Evolutionary conservation across 805 yeast genomes (phyloP).

Genomic region (Ogataea kodamae): DNA sequence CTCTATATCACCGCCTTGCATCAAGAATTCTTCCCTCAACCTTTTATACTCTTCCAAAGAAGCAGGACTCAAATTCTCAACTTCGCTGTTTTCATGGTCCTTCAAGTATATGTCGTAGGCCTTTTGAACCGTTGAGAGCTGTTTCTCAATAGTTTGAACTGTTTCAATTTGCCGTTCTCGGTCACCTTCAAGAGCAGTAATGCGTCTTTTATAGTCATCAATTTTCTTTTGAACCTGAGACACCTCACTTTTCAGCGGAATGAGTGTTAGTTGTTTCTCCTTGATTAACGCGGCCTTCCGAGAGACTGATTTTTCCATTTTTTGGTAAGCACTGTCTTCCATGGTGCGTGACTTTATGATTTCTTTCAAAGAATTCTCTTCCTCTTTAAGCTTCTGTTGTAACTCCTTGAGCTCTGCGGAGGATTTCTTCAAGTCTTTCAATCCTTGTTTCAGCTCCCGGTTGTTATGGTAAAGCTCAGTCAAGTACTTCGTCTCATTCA

Average conservation of each 20-base stretch:
- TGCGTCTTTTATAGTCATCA: conserved; percentile 42
- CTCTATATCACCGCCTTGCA: conserved; percentile 54
- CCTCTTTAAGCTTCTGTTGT: conserved; percentile 22
- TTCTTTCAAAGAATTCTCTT: conserved; percentile 28
- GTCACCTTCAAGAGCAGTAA: conserved; percentile 50
- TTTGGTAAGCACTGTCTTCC: conserved; percentile 40
- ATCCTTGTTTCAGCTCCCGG: conserved; percentile 35
- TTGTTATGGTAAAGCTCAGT: conserved; percentile 66
- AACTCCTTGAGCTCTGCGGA: conserved; percentile 26
- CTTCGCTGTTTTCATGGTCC: conserved; percentile 12
- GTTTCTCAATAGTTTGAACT: conserved; percentile 41
- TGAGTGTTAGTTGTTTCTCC: conserved; percentile 42
- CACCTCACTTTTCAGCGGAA: conserved; percentile 62
- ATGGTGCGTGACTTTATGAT: conserved; percentile 43
- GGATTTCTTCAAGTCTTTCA: conserved; percentile 11
- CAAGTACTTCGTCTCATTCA: conserved; percentile 49
- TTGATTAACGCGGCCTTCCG: conserved; percentile 42
- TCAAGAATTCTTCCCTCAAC: conserved; percentile 54
- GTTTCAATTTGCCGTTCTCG: conserved; percentile 45
- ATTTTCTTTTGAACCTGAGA: conserved; percentile 46
- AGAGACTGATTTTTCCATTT: conserved; percentile 37
- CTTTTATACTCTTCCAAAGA: conserved; percentile 55
- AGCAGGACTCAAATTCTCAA: conserved; percentile 39
- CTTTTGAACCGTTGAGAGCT: conserved; percentile 37
- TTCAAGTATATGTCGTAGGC: conserved; percentile 23